Conservation (phyloP, 2,329 filamentous ascomycete species). For the Pyrenochaeta sp. region DNA sequence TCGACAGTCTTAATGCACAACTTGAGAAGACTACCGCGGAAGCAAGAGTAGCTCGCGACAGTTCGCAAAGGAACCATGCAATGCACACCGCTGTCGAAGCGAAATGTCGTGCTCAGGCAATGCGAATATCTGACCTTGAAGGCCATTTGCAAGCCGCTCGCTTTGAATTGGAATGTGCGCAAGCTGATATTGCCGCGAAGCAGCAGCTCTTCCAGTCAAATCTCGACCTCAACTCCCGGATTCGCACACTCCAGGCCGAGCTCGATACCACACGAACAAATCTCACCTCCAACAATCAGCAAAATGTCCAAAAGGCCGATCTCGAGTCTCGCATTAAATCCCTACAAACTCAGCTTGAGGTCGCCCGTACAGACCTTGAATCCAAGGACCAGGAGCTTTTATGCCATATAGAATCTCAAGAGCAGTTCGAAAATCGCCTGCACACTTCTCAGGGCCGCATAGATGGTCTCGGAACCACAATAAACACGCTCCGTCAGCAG, state of each 20-base stretch:
- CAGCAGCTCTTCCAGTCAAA: slow-evolving; percentile 37
- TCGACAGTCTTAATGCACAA: slow-evolving; percentile 33
- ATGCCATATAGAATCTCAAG: slow-evolving; percentile 32
- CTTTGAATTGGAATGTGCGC: slow-evolving; percentile 37
- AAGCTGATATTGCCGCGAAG: slow-evolving; percentile 34
- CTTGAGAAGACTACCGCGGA: slow-evolving; percentile 39
- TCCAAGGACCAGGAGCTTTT: slow-evolving; percentile 38
- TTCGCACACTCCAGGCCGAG: slow-evolving; percentile 30
- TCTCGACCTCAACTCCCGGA: slow-evolving; percentile 30
- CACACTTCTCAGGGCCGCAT: slow-evolving; percentile 39
- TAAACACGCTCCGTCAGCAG: slow-evolving; percentile 42
- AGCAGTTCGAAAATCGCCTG: slow-evolving; percentile 34
- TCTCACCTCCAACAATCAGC: slow-evolving; percentile 1
- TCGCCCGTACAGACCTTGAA: slow-evolving; percentile 23
- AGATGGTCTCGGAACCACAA: slow-evolving; percentile 38
- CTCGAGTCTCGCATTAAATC: slow-evolving; percentile 13
- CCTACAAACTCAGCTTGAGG: slow-evolving; percentile 33
- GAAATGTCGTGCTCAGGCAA: slow-evolving; percentile 14
- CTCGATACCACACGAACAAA: slow-evolving; percentile 20
- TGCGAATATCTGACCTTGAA: slow-evolving; percentile 33
- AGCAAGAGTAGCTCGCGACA: slow-evolving; percentile 33
- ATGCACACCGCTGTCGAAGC: slow-evolving; percentile 16
- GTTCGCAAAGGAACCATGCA: slow-evolving; percentile 21
- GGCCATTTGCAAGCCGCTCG: slow-evolving; percentile 30
- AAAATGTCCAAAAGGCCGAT: slow-evolving; percentile 5